phyloP scores from a whole-genome alignment of 371 early-diverging fungal species.

The Mucor saturninus region DNA sequence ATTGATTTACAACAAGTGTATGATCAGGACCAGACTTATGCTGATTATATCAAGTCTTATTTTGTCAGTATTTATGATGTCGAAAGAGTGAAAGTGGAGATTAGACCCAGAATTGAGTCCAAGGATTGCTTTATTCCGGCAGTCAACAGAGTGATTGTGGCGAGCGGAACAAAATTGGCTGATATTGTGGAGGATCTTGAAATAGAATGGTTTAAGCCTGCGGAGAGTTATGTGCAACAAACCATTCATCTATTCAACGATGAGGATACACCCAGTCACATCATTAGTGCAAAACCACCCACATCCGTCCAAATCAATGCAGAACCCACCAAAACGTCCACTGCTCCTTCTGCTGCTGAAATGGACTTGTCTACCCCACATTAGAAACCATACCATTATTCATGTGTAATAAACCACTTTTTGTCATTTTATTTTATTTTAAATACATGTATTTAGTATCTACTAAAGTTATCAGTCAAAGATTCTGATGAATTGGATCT shows the following conservation, averaged over 20 bases:
- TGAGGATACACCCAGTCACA: conserved; percentile 36
- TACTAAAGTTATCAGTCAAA: conserved; percentile 1
- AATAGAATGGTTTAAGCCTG: conserved; percentile 46
- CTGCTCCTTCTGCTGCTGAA: too few species aligned
- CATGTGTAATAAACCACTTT: too few species aligned
- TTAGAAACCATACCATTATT: too few species aligned
- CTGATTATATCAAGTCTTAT: conserved; percentile 40
- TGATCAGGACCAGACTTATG: conserved; percentile 45
- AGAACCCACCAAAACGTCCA: background rate
- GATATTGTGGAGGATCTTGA: conserved; percentile 47
- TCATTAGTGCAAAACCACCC: conserved; percentile 47
- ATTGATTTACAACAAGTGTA: conserved; percentile 43
- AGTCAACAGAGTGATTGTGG: conserved; percentile 31
- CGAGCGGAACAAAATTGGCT: conserved; percentile 34
- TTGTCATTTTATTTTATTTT: too few species aligned
- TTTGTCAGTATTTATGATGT: conserved; percentile 44
- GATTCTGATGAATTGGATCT: background rate
- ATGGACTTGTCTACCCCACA: too few species aligned
- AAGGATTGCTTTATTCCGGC: conserved; percentile 40
- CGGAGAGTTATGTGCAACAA: conserved; percentile 41
- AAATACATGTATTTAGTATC: background rate
- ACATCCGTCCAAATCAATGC: conserved; percentile 16
- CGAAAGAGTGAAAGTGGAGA: conserved; percentile 48
- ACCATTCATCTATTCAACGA: conserved; percentile 44
- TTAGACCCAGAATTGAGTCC: conserved; percentile 45